A percentile compares a stretch with the other conserved stretches of the same genome.
These are phyloP conservation scores for Penicillium sp. DNA, from an alignment of 2,329 filamentous ascomycete species.

Conservation along the genomic window DNA sequence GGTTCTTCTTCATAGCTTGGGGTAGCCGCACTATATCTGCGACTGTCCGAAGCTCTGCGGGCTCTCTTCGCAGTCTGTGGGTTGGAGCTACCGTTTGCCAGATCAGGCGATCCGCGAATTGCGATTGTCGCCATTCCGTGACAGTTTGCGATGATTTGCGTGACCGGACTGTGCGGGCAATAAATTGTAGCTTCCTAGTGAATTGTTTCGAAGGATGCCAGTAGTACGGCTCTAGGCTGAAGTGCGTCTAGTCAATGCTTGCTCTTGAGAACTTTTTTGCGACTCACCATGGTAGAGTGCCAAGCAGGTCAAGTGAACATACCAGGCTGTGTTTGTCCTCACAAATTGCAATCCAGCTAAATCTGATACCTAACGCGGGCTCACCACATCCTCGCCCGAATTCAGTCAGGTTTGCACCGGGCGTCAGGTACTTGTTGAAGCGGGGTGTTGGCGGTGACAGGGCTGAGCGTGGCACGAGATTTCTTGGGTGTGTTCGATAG, in stretches of 20 bases:
- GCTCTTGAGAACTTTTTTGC: slow-evolving; percentile 8
- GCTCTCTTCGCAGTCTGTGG: slow-evolving; percentile 13
- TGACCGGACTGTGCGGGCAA: background rate
- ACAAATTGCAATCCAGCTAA: slow-evolving; percentile 7
- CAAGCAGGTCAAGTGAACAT: slow-evolving; percentile 3
- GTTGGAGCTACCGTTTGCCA: slow-evolving; percentile 20
- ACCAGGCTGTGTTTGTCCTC: slow-evolving; percentile 4
- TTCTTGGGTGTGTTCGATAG: background rate
- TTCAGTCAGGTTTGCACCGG: slow-evolving; percentile 9
- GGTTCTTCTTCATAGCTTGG: slow-evolving; percentile 10
- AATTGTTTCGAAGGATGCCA: slow-evolving; percentile 6
- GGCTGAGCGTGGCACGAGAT: slow-evolving; percentile 7
- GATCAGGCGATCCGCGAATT: slow-evolving; percentile 22
- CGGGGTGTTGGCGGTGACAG: slow-evolving; percentile 8
- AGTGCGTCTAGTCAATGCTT: slow-evolving; percentile 15
- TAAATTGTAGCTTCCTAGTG: background rate
- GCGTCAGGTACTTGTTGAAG: slow-evolving; percentile 3
- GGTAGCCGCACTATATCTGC: slow-evolving; percentile 9
- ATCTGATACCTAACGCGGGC: slow-evolving; percentile 21
- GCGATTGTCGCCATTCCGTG: slow-evolving; percentile 18
- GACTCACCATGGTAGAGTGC: background rate
- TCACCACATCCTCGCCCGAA: slow-evolving; percentile 20
- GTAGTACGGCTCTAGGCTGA: slow-evolving; percentile 11
- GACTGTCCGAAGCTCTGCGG: slow-evolving; percentile 9
- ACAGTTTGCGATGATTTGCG: background rate